Percentiles rank a stretch among this genome's conserved stretches.
These are phyloP conservation scores for Chlorella sp. DNA, from an alignment of 139 green algal species.

Conservation along the genomic window DNA sequence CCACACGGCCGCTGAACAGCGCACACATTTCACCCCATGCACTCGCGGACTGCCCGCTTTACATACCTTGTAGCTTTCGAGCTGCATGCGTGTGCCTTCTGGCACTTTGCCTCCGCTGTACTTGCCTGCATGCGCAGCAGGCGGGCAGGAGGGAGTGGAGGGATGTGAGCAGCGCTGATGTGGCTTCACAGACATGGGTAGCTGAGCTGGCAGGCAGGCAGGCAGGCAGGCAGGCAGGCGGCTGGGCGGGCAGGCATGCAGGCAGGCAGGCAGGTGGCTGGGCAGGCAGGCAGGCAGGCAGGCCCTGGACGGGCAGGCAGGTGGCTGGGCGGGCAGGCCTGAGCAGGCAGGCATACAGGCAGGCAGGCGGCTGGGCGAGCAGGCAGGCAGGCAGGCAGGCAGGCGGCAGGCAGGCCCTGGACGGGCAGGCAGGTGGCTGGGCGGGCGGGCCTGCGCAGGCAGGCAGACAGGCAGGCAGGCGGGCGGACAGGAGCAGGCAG, in stretches of 20 bases:
- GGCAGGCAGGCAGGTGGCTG: not conserved
- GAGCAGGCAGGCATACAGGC: not conserved
- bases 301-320: too few relatives aligned
- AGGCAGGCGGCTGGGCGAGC: not conserved
- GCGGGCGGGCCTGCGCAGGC: not conserved
- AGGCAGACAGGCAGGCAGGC: not conserved
- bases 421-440: too few relatives aligned
- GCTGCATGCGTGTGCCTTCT: constrained; percentile 66
- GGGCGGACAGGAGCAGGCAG: too few relatives aligned
- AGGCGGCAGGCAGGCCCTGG: not conserved
- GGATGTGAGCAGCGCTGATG: not conserved
- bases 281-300: not conserved
- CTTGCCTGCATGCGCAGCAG: constrained; percentile 62
- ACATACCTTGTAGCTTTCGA: constrained; percentile 83
- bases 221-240: too few relatives aligned
- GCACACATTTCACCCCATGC: too few relatives aligned
- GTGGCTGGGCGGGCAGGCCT: too few relatives aligned
- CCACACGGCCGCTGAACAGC: too few relatives aligned
- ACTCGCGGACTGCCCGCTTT: not conserved
- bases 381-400: too few relatives aligned
- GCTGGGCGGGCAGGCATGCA: not conserved
- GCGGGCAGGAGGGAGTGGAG: not conserved
- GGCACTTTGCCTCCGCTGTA: constrained; percentile 76
- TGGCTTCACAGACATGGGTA: too few relatives aligned
- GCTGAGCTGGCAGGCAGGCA: too few relatives aligned